phyloP scores from a whole-genome alignment of 164 flowering plant species.

The Cinnamomum micranthum region DNA sequence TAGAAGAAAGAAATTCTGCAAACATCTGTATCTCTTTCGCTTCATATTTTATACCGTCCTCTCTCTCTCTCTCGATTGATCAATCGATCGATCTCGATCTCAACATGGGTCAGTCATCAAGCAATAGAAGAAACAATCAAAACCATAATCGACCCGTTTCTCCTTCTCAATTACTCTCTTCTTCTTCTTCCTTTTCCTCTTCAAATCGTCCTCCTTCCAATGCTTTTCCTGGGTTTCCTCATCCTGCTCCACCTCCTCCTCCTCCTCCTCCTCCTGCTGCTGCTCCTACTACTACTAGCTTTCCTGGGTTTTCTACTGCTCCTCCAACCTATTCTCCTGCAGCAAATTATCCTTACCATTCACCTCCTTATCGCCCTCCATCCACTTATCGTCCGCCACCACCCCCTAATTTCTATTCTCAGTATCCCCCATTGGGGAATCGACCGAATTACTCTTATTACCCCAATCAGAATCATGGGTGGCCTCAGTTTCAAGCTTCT shows the following conservation, averaged over 20 bases:
- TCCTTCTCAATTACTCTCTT: not conserved
- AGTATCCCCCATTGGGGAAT: conserved; percentile 21
- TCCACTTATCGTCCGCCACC: conserved; percentile 10
- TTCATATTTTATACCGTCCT: no score
- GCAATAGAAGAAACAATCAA: conserved; percentile 35
- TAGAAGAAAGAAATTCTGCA: no score
- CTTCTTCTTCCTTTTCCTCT: not conserved
- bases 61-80: no score
- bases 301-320: not conserved
- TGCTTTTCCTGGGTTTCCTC: conserved; percentile 15
- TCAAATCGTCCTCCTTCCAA: conserved; percentile 15
- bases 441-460: conserved; percentile 27
- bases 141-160: conserved; percentile 17
- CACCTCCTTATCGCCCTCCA: conserved; percentile 21
- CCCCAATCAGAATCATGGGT: conserved; percentile 31
- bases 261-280: conserved; percentile 10
- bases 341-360: conserved; percentile 24
- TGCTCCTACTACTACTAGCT: not conserved
- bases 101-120: conserved; percentile 59
- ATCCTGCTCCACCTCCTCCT: conserved; percentile 2
- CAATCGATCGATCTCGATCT: conserved; percentile 15
- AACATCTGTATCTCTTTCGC: no score
- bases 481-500: conserved; percentile 27
- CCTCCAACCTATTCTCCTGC: conserved; percentile 14
- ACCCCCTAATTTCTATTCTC: conserved; percentile 9